Evolutionary conservation across 352 stramenopile species (phyloP).

Genomic region (Globisporangium sylvaticum): DNA sequence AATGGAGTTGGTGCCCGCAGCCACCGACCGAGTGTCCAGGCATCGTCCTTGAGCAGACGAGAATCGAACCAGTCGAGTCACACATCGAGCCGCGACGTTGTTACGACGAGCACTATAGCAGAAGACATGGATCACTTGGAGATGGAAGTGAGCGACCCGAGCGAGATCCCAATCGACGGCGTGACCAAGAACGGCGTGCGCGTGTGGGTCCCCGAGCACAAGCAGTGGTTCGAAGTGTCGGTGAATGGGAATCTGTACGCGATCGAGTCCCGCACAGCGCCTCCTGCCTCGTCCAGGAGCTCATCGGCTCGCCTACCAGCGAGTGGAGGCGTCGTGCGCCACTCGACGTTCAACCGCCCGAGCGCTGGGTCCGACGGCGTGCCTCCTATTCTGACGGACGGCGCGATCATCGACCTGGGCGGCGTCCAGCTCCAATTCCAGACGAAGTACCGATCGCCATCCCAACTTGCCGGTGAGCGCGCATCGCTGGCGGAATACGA

Average conservation of each 20-base stretch:
- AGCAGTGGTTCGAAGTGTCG: slow-evolving; percentile 78
- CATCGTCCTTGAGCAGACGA: not conserved
- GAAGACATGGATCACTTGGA: slow-evolving; percentile 43
- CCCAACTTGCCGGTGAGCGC: slow-evolving; percentile 8
- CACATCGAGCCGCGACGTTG: not conserved
- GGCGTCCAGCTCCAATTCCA: slow-evolving; percentile 79
- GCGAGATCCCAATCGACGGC: slow-evolving; percentile 51
- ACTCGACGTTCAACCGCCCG: slow-evolving; percentile 68
- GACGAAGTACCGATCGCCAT: slow-evolving; percentile 22
- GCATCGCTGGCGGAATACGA: slow-evolving; percentile 20
- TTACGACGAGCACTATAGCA: slow-evolving; percentile 15
- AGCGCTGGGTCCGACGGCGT: slow-evolving; percentile 28
- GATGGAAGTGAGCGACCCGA: slow-evolving; percentile 30
- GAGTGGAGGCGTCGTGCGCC: slow-evolving; percentile 28
- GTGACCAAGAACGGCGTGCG: slow-evolving; percentile 82
- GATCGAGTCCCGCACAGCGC: slow-evolving; percentile 44
- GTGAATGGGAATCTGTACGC: slow-evolving; percentile 74
- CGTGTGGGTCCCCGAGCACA: slow-evolving; percentile 67
- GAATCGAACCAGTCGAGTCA: slow-evolving; percentile 12
- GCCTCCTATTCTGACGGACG: slow-evolving; percentile 53
- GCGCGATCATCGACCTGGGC: slow-evolving; percentile 71
- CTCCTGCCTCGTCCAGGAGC: slow-evolving; percentile 11
- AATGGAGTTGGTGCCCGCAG: not conserved
- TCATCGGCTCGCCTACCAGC: slow-evolving; percentile 9
- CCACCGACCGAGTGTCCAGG: not conserved